A percentile compares a stretch with the other conserved stretches of the same genome.
Conservation (phyloP, 129 eudicot species). For the Erigeron canadensis region DNA sequence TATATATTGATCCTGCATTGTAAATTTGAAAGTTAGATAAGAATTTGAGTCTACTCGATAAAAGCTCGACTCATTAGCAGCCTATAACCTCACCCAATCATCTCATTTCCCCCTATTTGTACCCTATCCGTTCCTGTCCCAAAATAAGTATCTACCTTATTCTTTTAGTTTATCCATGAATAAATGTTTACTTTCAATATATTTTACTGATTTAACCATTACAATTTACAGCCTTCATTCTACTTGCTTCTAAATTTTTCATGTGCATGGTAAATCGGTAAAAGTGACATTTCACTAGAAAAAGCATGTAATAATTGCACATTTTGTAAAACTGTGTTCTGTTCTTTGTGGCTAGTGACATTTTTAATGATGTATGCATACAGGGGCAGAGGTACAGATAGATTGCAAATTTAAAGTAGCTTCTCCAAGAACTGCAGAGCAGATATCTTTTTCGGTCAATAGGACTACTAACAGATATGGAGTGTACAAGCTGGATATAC, state of each 20-base stretch:
- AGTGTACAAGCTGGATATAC: slow-evolving; percentile 69
- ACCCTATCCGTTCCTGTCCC: neutral
- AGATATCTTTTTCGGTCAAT: slow-evolving; percentile 75
- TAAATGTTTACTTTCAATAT: too few species aligned
- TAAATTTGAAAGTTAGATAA: too few species aligned
- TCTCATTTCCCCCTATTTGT: too few species aligned
- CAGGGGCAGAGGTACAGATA: slow-evolving; percentile 82
- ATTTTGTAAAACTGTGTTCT: neutral
- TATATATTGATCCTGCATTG: too few species aligned
- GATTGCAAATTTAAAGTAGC: slow-evolving; percentile 81
- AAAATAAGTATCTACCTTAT: too few species aligned
- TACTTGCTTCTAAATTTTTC: too few species aligned
- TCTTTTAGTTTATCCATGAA: too few species aligned
- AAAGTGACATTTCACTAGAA: too few species aligned
- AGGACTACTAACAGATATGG: slow-evolving; percentile 82
- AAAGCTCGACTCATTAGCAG: neutral
- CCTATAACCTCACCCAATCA: neutral
- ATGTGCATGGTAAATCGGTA: too few species aligned
- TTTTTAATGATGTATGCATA: neutral
- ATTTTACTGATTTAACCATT: too few species aligned
- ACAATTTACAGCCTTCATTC: too few species aligned
- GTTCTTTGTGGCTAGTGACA: neutral
- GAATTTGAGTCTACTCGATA: neutral
- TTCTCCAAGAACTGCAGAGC: slow-evolving; percentile 70
- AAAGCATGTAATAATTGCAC: neutral